Base-by-base conservation (phyloP, 805 yeast genomes). In the Osmozyma mogii region DNA sequence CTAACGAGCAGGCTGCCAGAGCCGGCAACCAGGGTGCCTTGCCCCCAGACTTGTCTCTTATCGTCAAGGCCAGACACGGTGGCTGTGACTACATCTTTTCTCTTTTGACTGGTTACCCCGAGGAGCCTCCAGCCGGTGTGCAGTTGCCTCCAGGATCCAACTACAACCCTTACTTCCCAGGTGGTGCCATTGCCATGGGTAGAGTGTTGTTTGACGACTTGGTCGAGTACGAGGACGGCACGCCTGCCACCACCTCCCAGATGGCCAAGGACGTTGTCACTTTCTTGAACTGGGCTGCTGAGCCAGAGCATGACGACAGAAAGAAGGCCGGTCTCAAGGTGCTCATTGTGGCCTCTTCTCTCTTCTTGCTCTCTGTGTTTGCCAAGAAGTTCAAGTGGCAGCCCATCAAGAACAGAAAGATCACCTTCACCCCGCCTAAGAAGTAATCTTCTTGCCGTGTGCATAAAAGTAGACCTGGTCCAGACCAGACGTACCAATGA, bases 121-220 rank as follows among this genome's bases (percentile, higher is more conserved):
- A 92, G 27, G 97, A 92, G 40, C 83, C 95, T 38, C 98, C 98
- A 47, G 97, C 96, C 18, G 98, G 98, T 70, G 96, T 84, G 37
- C 72, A 61, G 30, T 71, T 92, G 50, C 94, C 97, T 36, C 82
- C 84, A 40, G 98, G 98, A 43, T 63, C 94, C 40, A 92, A 92
- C 79, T 92, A 92, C 70, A 92, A 92, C 75, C 98, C 98, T 54
- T 92, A 92, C 74, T 92, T 92, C 95, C 97, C 98, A 60, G 97
- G 97, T 68, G 97, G 98, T 45, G 74, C 96, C 24, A 89, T 92
- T 70, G 98, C 96, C 49, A 92, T 92, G 98, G 97, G 84, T 57
- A 84, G 98, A 70, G 97, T 89, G 36, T 72, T 92, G 61, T 92
- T 88, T 49, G 98, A 92, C 58, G 98, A 84, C 44, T 72, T 92